Base-by-base conservation (phyloP, 202 grass and related monocot genomes). In the Eragrostis tef region DNA sequence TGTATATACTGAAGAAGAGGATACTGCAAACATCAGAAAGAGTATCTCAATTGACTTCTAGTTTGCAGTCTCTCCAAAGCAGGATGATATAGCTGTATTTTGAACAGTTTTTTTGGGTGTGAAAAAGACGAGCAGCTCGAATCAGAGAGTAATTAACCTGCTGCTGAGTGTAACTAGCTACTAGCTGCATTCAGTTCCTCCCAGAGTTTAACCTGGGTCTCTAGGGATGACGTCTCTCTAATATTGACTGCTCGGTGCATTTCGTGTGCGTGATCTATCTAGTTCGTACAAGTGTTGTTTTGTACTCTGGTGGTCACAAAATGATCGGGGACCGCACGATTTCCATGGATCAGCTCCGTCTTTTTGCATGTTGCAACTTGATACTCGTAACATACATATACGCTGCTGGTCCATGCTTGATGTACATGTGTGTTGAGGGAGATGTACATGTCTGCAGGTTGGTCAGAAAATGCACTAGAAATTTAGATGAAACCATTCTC, bases 361-460 rank as follows among this genome's bases (percentile, higher is more conserved):
- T 9, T 42, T n/a, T 74, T 56, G 71, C 50, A 74, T 14, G n/a
- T n/a, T 39, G 50, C 31, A 74, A 10, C 26, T 39, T 73, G 9
- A 39, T 39, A n/a, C n/a, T n/a, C n/a, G n/a, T n/a, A 39, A 39
- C 34, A 15, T 49, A 71, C 19, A 57, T 10, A 74, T n/a, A n/a
- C 20, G 13, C n/a, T 19, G 39, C 25, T 57, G 71, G 51, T 57
- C 71, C 72, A 71, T 31, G 46, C 69, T 31, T 71, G 24, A 74
- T 24, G 52, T 24, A 5, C 16, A 50, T 52, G 15, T 72, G 34
- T 39, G 34, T 52, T 34, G 47, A 31, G 24, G 13, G 13, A 71
- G 41, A 68, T 12, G 25, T 61, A 61, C 22, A 27, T 27, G 11
- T 61, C 24, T n/a, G n/a, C n/a, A 8, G 5, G 21, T 25, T 9